Evolutionary conservation across 1,284 basidiomycete species (phyloP).

Genomic region (Anthracocystis panici-leucophaei): DNA sequence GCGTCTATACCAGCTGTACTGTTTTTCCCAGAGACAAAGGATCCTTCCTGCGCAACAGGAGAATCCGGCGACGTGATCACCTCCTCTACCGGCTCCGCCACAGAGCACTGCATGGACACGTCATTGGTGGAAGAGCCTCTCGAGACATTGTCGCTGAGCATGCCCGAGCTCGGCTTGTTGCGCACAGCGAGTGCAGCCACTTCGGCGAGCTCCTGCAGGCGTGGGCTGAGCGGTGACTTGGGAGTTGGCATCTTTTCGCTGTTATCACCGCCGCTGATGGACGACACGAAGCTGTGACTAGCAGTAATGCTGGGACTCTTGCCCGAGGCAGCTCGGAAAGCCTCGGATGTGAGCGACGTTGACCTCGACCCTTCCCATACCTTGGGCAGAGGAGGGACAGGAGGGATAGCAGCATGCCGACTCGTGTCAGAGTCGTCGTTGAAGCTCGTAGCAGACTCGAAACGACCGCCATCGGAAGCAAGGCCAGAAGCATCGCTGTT

Average conservation of each 20-base stretch:
- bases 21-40: not conserved
- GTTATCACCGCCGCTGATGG: slow-evolving; percentile 27
- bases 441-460: slow-evolving; percentile 17
- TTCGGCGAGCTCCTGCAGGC: slow-evolving; percentile 44
- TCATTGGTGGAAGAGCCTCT: slow-evolving; percentile 34
- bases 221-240: slow-evolving; percentile 46
- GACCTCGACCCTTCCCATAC: slow-evolving; percentile 83
- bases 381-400: slow-evolving; percentile 95
- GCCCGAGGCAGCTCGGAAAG: slow-evolving; percentile 26
- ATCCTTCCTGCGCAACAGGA: not conserved
- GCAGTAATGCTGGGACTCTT: slow-evolving; percentile 33
- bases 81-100: slow-evolving; percentile 33
- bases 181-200: slow-evolving; percentile 40
- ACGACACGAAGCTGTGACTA: slow-evolving; percentile 39
- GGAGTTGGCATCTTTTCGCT: slow-evolving; percentile 39
- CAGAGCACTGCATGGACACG: slow-evolving; percentile 23
- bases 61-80: slow-evolving; percentile 19
- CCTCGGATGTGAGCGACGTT: slow-evolving; percentile 68
- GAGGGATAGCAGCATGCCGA: slow-evolving; percentile 76
- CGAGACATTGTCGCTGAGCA: slow-evolving; percentile 27
- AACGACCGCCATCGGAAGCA: slow-evolving; percentile 25
- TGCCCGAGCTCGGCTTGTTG: slow-evolving; percentile 27
- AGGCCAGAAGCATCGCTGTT: slow-evolving; percentile 38
- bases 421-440: slow-evolving; percentile 32
- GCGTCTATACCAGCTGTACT: not conserved